These are phyloP conservation scores for Bertia moriformis DNA, from an alignment of 2,329 filamentous ascomycete genomes.

Conservation along the genomic window DNA sequence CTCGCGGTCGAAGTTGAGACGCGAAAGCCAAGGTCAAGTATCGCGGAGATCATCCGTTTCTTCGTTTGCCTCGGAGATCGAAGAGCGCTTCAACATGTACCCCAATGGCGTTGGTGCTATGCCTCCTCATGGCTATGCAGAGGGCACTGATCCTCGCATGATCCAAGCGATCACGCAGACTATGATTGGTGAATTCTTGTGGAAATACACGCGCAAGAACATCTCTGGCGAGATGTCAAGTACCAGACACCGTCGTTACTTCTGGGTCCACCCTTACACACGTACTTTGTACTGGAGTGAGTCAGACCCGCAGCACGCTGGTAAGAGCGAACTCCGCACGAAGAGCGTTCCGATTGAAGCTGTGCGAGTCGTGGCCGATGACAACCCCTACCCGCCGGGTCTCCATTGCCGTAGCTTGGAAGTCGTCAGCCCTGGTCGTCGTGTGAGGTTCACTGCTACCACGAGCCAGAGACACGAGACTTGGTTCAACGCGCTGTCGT, in stretches of 20 bases:
- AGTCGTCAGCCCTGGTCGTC: conserved; percentile 74
- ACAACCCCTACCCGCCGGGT: conserved; percentile 88
- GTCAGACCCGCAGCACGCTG: conserved; percentile 65
- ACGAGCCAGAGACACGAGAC: conserved; percentile 93
- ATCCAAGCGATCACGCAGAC: conserved; percentile 98
- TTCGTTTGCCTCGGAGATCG: conserved; percentile 87
- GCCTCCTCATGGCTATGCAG: conserved; percentile 45
- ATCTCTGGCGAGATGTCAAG: conserved; percentile 79
- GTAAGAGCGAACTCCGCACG: conserved; percentile 58
- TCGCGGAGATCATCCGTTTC: conserved; percentile 75
- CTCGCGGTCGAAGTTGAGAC: conserved; percentile 6
- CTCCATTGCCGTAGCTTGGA: conserved; percentile 88
- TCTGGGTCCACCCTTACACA: conserved; percentile 98
- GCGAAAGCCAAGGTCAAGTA: conserved; percentile 3
- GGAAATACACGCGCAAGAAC: conserved; percentile 95
- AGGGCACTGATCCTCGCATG: conserved; percentile 84
- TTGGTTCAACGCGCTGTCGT: conserved; percentile 95
- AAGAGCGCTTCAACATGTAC: conserved; percentile 72
- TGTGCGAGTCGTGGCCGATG: conserved; percentile 79
- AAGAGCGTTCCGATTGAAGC: conserved; percentile 93
- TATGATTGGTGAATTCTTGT: conserved; percentile 97
- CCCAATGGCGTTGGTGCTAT: conserved; percentile 34
- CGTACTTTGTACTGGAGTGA: conserved; percentile 95
- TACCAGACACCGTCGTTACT: conserved; percentile 85
- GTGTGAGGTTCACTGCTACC: conserved; percentile 84